phyloP scores from a whole-genome alignment of 2,329 filamentous ascomycete species.

The Dendrostoma leiphaemia region DNA sequence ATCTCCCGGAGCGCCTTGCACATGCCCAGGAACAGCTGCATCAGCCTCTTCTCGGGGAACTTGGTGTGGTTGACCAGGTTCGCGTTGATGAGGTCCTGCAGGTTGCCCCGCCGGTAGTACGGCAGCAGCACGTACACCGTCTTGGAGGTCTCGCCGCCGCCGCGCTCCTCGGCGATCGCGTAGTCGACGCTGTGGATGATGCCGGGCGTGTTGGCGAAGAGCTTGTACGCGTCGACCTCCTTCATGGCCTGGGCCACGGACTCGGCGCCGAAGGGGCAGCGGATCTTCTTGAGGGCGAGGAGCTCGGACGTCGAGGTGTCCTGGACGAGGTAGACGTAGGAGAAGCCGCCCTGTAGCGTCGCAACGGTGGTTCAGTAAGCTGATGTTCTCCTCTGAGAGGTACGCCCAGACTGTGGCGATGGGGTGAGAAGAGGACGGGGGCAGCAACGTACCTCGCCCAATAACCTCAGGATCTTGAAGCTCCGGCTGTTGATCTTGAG shows the following conservation, averaged over 20 bases:
- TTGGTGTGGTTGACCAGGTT: conserved; percentile 92
- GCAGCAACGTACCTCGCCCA: conserved; percentile 71
- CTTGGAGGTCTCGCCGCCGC: conserved; percentile 64
- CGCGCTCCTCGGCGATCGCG: conserved; percentile 72
- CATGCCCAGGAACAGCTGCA: conserved; percentile 89
- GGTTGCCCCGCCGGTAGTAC: conserved; percentile 91
- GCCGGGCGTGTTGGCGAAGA: conserved; percentile 79
- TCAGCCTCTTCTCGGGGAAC: conserved; percentile 84
- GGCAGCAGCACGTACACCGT: conserved; percentile 96
- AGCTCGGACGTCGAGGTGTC: conserved; percentile 80
- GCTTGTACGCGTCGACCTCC: conserved; percentile 93
- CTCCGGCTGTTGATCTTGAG: conserved; percentile 92
- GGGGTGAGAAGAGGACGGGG: not conserved
- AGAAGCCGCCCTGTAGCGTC: conserved; percentile 79
- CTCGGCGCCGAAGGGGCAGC: conserved; percentile 96
- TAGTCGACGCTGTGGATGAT: conserved; percentile 88
- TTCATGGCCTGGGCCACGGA: conserved; percentile 92
- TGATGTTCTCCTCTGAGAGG: no score
- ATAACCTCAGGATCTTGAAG: conserved; percentile 91
- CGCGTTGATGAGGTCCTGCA: conserved; percentile 98
- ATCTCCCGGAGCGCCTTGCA: conserved; percentile 85
- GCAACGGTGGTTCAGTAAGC: no score
- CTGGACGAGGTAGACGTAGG: conserved; percentile 97
- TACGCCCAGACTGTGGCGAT: no score
- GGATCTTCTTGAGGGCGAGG: conserved; percentile 97